Conservation (phyloP, 345 rosid genomes). For the Salix suchowensis region DNA sequence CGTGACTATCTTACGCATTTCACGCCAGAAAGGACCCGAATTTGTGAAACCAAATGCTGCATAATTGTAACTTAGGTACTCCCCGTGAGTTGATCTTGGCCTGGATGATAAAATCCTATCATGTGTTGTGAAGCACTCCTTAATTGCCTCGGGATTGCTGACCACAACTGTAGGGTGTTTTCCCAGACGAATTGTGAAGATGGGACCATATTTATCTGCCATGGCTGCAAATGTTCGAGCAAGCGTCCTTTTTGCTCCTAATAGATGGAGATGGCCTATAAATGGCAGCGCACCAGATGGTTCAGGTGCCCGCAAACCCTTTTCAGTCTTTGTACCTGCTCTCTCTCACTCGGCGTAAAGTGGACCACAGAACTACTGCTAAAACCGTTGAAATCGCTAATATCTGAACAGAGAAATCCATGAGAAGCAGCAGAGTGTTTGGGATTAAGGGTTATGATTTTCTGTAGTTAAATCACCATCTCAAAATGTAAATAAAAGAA, state of each 20-base stretch:
- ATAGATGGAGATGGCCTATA: slow-evolving; percentile 22
- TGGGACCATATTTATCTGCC: slow-evolving; percentile 22
- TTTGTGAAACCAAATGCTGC: slow-evolving; percentile 19
- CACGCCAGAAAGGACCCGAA: slow-evolving; percentile 12
- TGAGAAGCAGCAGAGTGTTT: not conserved
- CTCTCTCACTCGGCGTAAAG: not conserved
- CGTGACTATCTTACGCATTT: slow-evolving; percentile 8
- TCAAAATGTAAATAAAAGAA: too few species aligned
- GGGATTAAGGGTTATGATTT: not conserved
- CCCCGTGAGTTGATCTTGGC: slow-evolving; percentile 20
- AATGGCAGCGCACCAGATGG: slow-evolving; percentile 16
- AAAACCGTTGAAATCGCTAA: slow-evolving; percentile 1
- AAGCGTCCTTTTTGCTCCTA: slow-evolving; percentile 15
- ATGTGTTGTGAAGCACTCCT: slow-evolving; percentile 22
- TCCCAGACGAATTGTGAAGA: slow-evolving; percentile 25
- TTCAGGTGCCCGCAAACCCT: slow-evolving; percentile 7
- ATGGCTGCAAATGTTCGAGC: slow-evolving; percentile 22
- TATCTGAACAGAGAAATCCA: slow-evolving; percentile 1
- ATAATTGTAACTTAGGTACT: slow-evolving; percentile 19
- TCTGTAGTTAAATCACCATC: too few species aligned
- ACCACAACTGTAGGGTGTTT: slow-evolving; percentile 15
- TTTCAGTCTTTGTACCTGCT: not conserved
- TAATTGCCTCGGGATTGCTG: slow-evolving; percentile 1
- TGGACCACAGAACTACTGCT: slow-evolving; percentile 3
- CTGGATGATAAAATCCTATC: slow-evolving; percentile 15